phyloP scores from a whole-genome alignment of 176 grass and related monocot genomes.

The Elymus sibiricus region DNA sequence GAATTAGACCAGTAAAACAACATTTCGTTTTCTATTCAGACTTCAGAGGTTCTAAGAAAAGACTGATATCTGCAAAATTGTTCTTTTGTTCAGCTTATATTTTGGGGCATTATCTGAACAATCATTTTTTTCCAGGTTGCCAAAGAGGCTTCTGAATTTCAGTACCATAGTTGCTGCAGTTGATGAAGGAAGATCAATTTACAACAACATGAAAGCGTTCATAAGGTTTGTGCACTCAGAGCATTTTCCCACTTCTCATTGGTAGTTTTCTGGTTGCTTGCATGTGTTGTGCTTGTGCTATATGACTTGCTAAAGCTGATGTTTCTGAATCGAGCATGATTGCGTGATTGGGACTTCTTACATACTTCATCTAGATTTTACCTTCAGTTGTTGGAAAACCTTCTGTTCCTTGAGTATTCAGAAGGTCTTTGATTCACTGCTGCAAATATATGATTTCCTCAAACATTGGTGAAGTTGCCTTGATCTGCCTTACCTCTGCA shows the following conservation, averaged over 20 bases:
- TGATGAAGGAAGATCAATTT: conserved; percentile 95
- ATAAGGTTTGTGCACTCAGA: too few species aligned
- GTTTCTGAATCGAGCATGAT: too few species aligned
- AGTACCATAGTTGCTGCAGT: conserved; percentile 90
- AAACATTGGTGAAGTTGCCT: conserved; percentile 69
- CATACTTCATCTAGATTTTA: too few species aligned
- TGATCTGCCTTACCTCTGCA: conserved; percentile 83
- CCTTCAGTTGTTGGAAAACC: conserved; percentile 30
- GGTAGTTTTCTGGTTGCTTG: too few species aligned
- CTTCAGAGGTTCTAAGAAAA: not conserved
- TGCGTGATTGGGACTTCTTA: too few species aligned
- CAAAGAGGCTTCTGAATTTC: conserved; percentile 96
- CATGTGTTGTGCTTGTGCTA: too few species aligned
- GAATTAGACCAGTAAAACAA: not conserved
- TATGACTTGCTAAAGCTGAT: too few species aligned
- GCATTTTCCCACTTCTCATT: too few species aligned
- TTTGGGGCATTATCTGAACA: not conserved
- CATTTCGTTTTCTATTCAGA: not conserved
- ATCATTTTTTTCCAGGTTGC: conserved; percentile 44
- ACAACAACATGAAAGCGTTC: conserved; percentile 66
- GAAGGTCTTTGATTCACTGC: not conserved
- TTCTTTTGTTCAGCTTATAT: not conserved
- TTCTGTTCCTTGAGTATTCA: conserved; percentile 21
- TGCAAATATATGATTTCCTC: conserved; percentile 95
- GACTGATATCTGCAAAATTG: not conserved